These are phyloP conservation scores for Wilcoxina mikolae DNA, from an alignment of 495 filamentous ascomycete species.

Conservation along the genomic window DNA sequence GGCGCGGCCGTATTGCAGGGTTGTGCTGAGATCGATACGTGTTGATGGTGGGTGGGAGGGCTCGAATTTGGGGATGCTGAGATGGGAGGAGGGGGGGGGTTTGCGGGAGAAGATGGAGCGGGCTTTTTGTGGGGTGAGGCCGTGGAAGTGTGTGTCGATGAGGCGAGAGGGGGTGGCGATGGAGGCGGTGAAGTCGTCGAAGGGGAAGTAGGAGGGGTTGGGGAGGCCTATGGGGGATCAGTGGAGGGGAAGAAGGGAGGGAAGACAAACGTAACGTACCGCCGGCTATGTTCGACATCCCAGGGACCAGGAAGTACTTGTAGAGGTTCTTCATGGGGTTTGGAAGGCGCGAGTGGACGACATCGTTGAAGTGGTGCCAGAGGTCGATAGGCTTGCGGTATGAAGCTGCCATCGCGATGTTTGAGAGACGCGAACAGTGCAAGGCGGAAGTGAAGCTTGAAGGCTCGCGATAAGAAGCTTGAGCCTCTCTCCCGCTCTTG, in stretches of 20 bases:
- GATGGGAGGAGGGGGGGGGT: slow-evolving; percentile 32
- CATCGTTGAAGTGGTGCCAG: slow-evolving; percentile 58
- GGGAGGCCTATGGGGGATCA: slow-evolving; percentile 46
- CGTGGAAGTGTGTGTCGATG: slow-evolving; percentile 38
- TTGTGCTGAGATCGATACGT: slow-evolving; percentile 58
- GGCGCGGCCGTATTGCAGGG: slow-evolving; percentile 72
- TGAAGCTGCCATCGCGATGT: no score
- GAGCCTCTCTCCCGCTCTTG: no score
- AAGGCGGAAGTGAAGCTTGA: no score
- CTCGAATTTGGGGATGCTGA: slow-evolving; percentile 54
- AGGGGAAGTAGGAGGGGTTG: slow-evolving; percentile 69
- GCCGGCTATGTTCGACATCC: slow-evolving; percentile 75
- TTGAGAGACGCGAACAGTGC: no score
- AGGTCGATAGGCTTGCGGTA: slow-evolving; percentile 54
- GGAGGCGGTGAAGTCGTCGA: slow-evolving; percentile 75
- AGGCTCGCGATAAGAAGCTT: no score
- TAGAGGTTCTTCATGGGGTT: slow-evolving; percentile 67
- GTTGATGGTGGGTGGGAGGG: slow-evolving; percentile 40
- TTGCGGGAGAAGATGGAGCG: slow-evolving; percentile 16
- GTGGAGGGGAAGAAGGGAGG: not conserved
- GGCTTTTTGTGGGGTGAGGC: slow-evolving; percentile 28
- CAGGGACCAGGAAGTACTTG: slow-evolving; percentile 67
- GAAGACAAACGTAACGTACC: slow-evolving; percentile 34
- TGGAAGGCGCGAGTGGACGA: slow-evolving; percentile 45
- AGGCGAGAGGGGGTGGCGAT: slow-evolving; percentile 58